Base-by-base conservation (phyloP, 768 basidiomycete genomes). In the Rhizopogon salebrosus region DNA sequence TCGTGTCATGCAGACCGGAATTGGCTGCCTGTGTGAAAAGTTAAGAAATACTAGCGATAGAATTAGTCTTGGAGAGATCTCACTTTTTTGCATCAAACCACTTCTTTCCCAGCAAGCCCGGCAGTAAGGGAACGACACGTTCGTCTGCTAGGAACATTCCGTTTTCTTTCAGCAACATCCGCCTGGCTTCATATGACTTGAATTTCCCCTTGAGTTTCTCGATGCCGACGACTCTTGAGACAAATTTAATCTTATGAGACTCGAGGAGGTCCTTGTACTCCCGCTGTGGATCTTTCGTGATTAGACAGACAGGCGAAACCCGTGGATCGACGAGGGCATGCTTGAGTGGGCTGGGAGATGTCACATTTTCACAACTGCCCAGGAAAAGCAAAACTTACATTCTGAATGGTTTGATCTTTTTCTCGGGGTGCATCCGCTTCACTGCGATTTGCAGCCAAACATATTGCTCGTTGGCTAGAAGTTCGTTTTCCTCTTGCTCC, bases 61-160 rank as follows among this genome's bases (percentile, higher is more conserved):
- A 23, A 11, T 31, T 5, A 57, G 52, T 39, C 20, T 37, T n/a
- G 37, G 9, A 6, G 10, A 24, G 63, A 46, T 34, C 89, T 58
- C 60, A 97, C 94, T 98, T 98, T 73, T 98, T 98, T 1, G 94
- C 92, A 27, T 90, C 81, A 61, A 98, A 93, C 81, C 92, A 98
- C 61, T 87, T 88, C 48, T 82, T 84, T 6, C 97, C 97, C 3
- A 98, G 75, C 42, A 98, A 71, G 55, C 82, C 83, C 1, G 95
- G 95, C 52, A 98, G 79, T 50, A 92, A 70, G n/a, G 89, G 87
- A 35, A 95, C 74, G 39, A 99, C 77, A 26, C 93, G 77, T 56
- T 97, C 92, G 70, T 99, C 97, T 14, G 92, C 93, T 46, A 98
- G 77, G 72, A 98, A 99, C 58, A 98, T 64, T 7, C 84, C 95